phyloP scores from a whole-genome alignment of 2,329 filamentous ascomycete genomes.

The Calycina marina region DNA sequence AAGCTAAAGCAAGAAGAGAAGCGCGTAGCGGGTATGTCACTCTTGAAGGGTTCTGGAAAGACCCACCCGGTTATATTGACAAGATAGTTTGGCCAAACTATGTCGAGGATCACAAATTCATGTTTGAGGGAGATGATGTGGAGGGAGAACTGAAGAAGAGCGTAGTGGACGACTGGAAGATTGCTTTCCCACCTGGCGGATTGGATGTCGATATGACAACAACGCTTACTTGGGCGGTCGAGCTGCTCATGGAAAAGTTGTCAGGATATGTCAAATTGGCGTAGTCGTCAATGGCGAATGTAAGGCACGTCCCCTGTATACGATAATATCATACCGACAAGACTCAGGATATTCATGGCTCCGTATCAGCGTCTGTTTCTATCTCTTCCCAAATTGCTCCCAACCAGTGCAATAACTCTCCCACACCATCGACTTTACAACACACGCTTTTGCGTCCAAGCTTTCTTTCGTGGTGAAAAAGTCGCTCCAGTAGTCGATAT shows the following conservation, averaged over 20 bases:
- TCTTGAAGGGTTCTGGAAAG: slow-evolving; percentile 82
- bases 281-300: too few relatives aligned
- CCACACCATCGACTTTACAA: too few relatives aligned
- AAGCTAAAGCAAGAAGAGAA: slow-evolving; percentile 50
- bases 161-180: slow-evolving; percentile 29
- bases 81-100: slow-evolving; percentile 95
- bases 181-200: slow-evolving; percentile 33
- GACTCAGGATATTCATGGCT: too few relatives aligned
- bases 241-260: slow-evolving; percentile 34
- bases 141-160: slow-evolving; percentile 34
- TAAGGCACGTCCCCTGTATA: too few relatives aligned
- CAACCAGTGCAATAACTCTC: too few relatives aligned
- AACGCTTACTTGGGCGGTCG: slow-evolving; percentile 55
- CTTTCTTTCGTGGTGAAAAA: too few relatives aligned
- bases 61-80: slow-evolving; percentile 89
- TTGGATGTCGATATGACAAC: slow-evolving; percentile 44
- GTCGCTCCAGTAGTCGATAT: too few relatives aligned
- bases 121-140: slow-evolving; percentile 60
- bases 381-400: too few relatives aligned
- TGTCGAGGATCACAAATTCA: slow-evolving; percentile 62
- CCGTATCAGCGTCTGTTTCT: too few relatives aligned
- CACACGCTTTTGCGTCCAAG: too few relatives aligned
- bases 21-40: slow-evolving; percentile 66
- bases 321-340: too few relatives aligned
- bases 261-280: slow-evolving; percentile 8